A percentile compares a stretch with the other conserved stretches of the same genome.
Conservation (phyloP, 2,329 filamentous ascomycete genomes). For the Neonectria neomacrospora region DNA sequence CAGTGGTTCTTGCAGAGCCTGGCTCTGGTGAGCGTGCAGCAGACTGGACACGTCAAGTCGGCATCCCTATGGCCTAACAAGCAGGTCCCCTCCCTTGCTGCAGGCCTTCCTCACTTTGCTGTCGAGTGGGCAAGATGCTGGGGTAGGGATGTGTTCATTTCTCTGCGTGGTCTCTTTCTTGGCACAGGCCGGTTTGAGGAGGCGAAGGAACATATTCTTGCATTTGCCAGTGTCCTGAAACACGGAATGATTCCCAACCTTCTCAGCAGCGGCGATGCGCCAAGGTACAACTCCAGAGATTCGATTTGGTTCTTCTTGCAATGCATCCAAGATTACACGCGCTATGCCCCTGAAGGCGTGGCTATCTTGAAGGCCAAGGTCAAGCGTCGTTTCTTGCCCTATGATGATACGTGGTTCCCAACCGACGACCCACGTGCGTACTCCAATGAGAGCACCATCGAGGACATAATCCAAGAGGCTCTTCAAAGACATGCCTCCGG, state of each 20-base stretch:
- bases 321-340: conserved; percentile 91
- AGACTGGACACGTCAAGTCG: conserved; percentile 88
- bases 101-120: conserved; percentile 93
- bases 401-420: conserved; percentile 94
- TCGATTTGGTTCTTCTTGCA: conserved; percentile 99
- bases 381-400: conserved; percentile 88
- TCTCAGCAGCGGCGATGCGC: conserved; percentile 83
- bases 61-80: conserved; percentile 91
- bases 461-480: conserved; percentile 92
- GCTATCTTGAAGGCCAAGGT: conserved; percentile 80
- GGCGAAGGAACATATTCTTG: conserved; percentile 92
- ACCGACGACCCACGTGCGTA: conserved; percentile 86
- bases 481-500: conserved; percentile 91
- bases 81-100: conserved; percentile 86
- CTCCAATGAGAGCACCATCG: conserved; percentile 82
- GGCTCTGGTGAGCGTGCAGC: conserved; percentile 90
- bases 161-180: conserved; percentile 89
- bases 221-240: conserved; percentile 95
- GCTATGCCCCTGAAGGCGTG: conserved; percentile 81
- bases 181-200: conserved; percentile 89
- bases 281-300: conserved; percentile 94
- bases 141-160: conserved; percentile 98
- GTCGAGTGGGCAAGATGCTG: conserved; percentile 96
- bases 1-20: conserved; percentile 91
- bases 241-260: conserved; percentile 99